Evolutionary conservation across 1,284 basidiomycete species (phyloP), one percentile per base, ranked within the genome.

Genomic region (Cystobasidium sp.): DNA sequence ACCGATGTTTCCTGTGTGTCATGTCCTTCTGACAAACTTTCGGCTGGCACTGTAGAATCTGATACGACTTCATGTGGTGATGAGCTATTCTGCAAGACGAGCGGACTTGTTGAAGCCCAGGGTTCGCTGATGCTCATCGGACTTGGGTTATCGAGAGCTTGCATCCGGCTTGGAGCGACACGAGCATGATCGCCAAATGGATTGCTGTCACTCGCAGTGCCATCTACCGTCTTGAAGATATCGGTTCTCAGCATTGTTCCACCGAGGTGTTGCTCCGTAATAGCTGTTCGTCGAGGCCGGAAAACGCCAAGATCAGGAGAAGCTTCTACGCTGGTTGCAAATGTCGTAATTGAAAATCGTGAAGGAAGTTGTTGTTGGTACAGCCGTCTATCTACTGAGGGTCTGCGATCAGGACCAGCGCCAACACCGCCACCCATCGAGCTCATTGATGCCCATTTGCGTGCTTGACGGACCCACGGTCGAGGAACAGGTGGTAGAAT

Each of bases 401-500:
- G 56, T 41, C 56, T 31, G 7, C 56, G 56, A 59, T 59, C 56
- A 41, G 56, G 56, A 59, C 56, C 56, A 41, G n/a, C 31, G 3
- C 52, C 66, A 59, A 31, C 56, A 41, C 31, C 31, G 31, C 52
- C 66, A 31, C 39, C 52, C 37, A 51, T 46, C 0, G 58, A 63
- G 49, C 58, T 53, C 47, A 61, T 51, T n/a, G 69, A 71, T 16
- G 69, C 69, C 64, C 64, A 66, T 44, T 66, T 66, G 6, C 64
- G 22, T 12, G 64, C 14, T 53, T 39, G 49, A 10, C 64, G 41
- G 20, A 44, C 53, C 64, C 64, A 66, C 1, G 64, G 64, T 52
- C 39, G 47, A 53, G 47, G 16, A 10, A 47, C 20, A 9, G 51
- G 41, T 4, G 49, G 49, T 24, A 66, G 16, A 6, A 63, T 12